Conservation (phyloP, 768 basidiomycete species). For the Hortiboletus flavorubellus region DNA sequence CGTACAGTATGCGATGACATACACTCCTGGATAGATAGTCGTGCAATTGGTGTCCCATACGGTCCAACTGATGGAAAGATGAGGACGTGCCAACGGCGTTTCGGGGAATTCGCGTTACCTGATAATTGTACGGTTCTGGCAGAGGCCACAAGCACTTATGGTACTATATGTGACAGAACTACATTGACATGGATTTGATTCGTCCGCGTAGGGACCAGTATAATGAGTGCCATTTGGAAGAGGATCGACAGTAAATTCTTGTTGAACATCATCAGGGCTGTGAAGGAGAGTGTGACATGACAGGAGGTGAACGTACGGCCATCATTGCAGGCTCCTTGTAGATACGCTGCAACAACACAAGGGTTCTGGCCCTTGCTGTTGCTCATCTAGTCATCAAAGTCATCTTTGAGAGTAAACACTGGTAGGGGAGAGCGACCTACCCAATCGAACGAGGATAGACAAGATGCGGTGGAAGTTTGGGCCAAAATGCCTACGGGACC, state of each 20-base stretch:
- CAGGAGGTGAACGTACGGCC: conserved; percentile 35
- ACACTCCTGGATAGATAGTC: conserved; percentile 30
- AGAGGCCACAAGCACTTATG: conserved; percentile 55
- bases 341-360: conserved; percentile 42
- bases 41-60: conserved; percentile 49
- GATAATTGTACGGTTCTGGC: conserved; percentile 45
- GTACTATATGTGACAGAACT: conserved; percentile 54
- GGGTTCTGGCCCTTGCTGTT: conserved; percentile 49
- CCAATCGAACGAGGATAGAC: conserved; percentile 25
- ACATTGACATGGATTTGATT: conserved; percentile 44
- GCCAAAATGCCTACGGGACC: conserved; percentile 17
- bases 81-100: background rate
- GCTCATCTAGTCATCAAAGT: conserved; percentile 20
- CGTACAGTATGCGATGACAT: conserved; percentile 1
- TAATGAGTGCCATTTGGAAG: conserved; percentile 34
- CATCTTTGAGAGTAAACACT: background rate
- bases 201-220: conserved; percentile 32
- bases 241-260: conserved; percentile 39
- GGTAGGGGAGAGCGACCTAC: conserved; percentile 11
- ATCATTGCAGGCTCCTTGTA: conserved; percentile 41
- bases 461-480: conserved; percentile 23
- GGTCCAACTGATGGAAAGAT: conserved; percentile 43
- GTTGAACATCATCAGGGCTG: conserved; percentile 2
- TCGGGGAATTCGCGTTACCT: conserved; percentile 23
- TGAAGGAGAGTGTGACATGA: conserved; percentile 6